Conservation (phyloP, 228 moss, liverwort and hornwort species). For the Sphagnum fallax region DNA sequence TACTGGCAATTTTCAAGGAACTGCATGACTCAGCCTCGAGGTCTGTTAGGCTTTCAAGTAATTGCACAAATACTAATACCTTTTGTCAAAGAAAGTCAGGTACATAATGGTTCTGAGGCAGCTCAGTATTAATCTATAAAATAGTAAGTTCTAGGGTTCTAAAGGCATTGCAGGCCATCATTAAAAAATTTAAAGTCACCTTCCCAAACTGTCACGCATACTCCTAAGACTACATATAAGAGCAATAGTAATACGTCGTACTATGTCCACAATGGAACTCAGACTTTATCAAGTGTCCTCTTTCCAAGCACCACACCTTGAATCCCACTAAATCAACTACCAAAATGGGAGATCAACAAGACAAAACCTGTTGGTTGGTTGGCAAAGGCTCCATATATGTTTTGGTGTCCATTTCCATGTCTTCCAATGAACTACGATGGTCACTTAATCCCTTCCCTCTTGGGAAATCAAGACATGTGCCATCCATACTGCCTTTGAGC, state of each 20-base stretch:
- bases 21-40: no score
- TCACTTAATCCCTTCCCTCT: constrained; percentile 1
- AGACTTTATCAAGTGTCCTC: no score
- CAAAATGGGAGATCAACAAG: background rate
- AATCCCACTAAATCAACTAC: background rate
- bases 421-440: constrained; percentile 69
- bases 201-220: no score
- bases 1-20: no score
- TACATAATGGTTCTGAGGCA: background rate
- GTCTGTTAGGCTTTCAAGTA: no score
- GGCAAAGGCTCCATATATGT: constrained; percentile 83
- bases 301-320: background rate
- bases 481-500: background rate
- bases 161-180: no score
- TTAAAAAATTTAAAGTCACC: no score
- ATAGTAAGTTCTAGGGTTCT: no score
- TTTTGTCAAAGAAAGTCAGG: background rate
- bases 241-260: background rate
- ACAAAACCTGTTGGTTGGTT: constrained; percentile 74
- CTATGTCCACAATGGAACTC: no score
- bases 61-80: background rate
- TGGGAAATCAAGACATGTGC: background rate
- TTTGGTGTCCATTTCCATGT: constrained; percentile 90
- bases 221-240: no score
- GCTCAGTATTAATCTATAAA: no score